phyloP scores from a whole-genome alignment of 164 flowering plant species.

The Annona cherimola region DNA sequence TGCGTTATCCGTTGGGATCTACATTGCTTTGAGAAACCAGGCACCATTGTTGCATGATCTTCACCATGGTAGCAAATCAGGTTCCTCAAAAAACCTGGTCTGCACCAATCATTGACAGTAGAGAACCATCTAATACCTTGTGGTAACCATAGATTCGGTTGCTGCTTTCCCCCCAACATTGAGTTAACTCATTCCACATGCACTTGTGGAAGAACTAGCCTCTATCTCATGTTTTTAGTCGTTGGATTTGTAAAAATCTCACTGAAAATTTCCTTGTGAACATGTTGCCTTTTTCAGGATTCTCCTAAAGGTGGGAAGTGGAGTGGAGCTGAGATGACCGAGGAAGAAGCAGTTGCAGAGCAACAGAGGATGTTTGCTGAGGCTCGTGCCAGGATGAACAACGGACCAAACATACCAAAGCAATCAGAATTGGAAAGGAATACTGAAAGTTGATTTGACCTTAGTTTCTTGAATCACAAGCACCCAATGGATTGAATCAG shows the following conservation, averaged over 20 bases:
- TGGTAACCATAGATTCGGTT: too few species aligned
- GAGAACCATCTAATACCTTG: too few species aligned
- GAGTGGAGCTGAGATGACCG: conserved; percentile 84
- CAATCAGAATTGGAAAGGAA: conserved; percentile 51
- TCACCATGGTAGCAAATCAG: too few species aligned
- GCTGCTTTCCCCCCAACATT: too few species aligned
- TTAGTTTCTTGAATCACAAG: conserved; percentile 10
- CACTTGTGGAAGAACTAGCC: too few species aligned
- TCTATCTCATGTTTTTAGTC: not conserved
- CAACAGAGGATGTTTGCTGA: conserved; percentile 99
- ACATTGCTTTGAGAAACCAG: too few species aligned
- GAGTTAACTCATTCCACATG: too few species aligned
- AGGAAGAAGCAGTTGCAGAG: conserved; percentile 93
- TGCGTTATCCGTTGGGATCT: too few species aligned
- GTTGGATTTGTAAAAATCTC: not conserved
- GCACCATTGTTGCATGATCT: too few species aligned
- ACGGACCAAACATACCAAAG: conserved; percentile 47
- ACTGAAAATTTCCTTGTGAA: not conserved
- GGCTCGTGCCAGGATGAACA: conserved; percentile 92
- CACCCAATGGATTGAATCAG: conserved; percentile 5
- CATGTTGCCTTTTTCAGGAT: conserved; percentile 36
- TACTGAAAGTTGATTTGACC: conserved; percentile 39
- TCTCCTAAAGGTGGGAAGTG: conserved; percentile 67
- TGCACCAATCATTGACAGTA: too few species aligned
- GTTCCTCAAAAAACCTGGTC: too few species aligned